Evolutionary conservation across 2,329 filamentous ascomycete genomes (phyloP).

Genomic region (Paecilomyces sp.): DNA sequence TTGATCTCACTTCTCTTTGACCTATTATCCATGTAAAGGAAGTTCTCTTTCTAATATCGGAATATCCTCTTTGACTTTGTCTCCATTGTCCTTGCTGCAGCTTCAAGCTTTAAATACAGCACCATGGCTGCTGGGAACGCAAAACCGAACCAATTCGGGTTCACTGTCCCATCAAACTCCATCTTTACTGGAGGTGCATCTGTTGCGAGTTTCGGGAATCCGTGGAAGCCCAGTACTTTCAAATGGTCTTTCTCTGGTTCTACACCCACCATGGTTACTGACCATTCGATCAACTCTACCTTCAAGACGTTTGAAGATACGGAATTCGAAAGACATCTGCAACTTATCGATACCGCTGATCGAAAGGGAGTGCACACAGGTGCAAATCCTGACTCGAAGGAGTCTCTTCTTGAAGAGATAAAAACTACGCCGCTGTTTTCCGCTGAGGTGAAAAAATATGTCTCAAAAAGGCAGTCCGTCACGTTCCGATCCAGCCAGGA

Average conservation of each 20-base stretch:
- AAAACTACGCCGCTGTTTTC: constrained; percentile 11
- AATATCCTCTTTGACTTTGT: background rate
- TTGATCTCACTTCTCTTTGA: background rate
- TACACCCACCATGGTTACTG: background rate
- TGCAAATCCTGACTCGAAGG: background rate
- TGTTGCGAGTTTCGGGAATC: background rate
- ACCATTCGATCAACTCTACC: background rate
- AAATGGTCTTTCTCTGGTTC: background rate
- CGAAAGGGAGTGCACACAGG: constrained; percentile 8
- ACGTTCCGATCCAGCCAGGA: background rate
- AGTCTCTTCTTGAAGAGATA: constrained; percentile 7
- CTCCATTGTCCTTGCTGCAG: too few relatives aligned
- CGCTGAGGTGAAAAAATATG: constrained; percentile 1
- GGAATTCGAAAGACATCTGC: background rate
- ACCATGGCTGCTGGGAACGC: background rate
- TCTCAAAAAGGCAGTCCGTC: background rate
- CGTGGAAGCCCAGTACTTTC: background rate
- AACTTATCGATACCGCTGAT: constrained; percentile 7
- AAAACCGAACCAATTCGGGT: background rate
- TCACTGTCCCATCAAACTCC: background rate
- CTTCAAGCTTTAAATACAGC: background rate
- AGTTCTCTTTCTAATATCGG: background rate
- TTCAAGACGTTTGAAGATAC: background rate
- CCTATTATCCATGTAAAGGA: too few relatives aligned
- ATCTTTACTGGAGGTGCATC: background rate